Percentiles rank a stretch among this genome's conserved stretches.
Conservation (phyloP, 1,284 basidiomycete species). For the Cutaneotrichosporon cutaneum region DNA sequence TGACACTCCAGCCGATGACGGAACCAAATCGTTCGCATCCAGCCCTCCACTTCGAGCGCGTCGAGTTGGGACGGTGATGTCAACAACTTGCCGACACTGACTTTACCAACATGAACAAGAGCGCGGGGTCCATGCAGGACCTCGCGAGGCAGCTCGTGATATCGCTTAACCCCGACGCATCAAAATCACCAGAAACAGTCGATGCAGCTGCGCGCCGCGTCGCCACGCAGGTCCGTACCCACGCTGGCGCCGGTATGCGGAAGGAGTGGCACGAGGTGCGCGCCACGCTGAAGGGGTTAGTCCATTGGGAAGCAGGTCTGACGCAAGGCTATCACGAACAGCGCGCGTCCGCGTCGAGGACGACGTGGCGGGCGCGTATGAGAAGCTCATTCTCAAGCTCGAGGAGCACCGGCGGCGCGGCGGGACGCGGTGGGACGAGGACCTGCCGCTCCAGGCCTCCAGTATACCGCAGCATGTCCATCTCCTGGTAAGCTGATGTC, state of each 20-base stretch:
- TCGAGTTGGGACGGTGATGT: neutral
- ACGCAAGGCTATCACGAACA: conserved; percentile 25
- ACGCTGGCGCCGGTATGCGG: conserved; percentile 27
- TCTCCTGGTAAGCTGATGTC: conserved; percentile 30
- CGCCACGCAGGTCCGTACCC: conserved; percentile 22
- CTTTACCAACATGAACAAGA: conserved; percentile 10
- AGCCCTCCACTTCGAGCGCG: neutral
- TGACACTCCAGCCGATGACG: neutral
- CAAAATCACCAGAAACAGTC: conserved; percentile 12
- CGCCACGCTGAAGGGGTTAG: conserved; percentile 24
- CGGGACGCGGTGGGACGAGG: conserved; percentile 35
- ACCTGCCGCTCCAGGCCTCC: conserved; percentile 30
- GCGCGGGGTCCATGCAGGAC: conserved; percentile 12
- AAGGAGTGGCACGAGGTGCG: conserved; percentile 39
- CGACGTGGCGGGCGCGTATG: conserved; percentile 37
- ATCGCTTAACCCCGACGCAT: conserved; percentile 15
- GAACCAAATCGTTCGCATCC: conserved; percentile 2
- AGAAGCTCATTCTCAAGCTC: conserved; percentile 27
- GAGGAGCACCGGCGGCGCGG: conserved; percentile 23
- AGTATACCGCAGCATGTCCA: conserved; percentile 46
- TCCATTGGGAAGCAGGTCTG: neutral
- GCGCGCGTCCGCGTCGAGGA: conserved; percentile 35
- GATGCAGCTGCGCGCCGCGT: conserved; percentile 19
- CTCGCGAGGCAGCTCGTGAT: conserved; percentile 28
- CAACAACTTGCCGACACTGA: neutral